phyloP scores from a whole-genome alignment of 192 early-diverging fungal genomes.

The Rhizophagus prolifer region DNA sequence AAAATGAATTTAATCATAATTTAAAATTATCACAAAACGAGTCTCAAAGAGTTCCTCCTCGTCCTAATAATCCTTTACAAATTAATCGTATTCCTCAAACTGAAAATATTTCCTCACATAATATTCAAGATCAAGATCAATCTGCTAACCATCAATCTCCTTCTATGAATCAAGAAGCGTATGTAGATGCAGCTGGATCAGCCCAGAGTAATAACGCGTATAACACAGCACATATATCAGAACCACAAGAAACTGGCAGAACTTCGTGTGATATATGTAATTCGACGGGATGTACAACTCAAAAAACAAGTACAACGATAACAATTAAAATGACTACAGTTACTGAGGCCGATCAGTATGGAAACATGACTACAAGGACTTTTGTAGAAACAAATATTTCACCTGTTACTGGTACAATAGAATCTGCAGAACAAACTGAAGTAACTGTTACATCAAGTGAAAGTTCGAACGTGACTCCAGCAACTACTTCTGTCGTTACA shows the following conservation, averaged over 20 bases:
- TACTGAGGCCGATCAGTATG: neutral
- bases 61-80: neutral
- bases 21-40: neutral
- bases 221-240: neutral
- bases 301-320: neutral
- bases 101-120: neutral
- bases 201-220: neutral
- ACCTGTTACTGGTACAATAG: neutral
- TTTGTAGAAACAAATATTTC: neutral
- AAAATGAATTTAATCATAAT: neutral
- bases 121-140: neutral
- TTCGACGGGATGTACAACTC: neutral
- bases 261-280: neutral
- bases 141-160: neutral
- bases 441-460: neutral
- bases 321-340: neutral
- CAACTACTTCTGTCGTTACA: neutral
- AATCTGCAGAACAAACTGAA: neutral
- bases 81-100: neutral
- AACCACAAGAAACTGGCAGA: neutral
- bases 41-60: neutral
- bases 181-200: neutral
- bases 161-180: neutral
- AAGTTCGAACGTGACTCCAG: neutral
- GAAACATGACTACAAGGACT: neutral